Evolutionary conservation across 345 rosid genomes (phyloP), one percentile per base, ranked within the genome.

Genomic region (Mercurialis annua): DNA sequence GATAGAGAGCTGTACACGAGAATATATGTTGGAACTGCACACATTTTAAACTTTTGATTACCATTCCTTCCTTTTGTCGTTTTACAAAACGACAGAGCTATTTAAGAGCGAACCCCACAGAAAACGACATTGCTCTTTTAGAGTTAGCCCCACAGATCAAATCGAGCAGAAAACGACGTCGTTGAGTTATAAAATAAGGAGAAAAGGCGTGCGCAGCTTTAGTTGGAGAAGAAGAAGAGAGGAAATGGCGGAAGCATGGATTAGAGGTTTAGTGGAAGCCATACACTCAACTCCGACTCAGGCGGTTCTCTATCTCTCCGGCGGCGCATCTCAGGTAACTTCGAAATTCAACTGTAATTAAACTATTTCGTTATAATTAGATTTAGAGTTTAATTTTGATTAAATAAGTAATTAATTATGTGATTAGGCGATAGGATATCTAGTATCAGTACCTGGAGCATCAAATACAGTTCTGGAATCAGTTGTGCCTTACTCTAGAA

Each of bases 361-460:
- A 6, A 63, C 17, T 20, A 62, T 23, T 53, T 53, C 11, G 1
- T 26, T 11, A 10, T 48, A 2, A 11, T 63, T 0, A 47, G 48
- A 6, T 5, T 34, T 7, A 33, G 2, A 38, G 4, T 31, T 57
- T 1, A 57, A 10, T 21, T n/a, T n/a, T 23, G 21, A 48, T 18
- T 42, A 21, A n/a, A 26, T 61, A n/a, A n/a, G n/a, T 23, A 42
- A 49, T 38, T 16, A 6, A 50, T 27, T 50, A 10, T 18, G n/a
- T n/a, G 27, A 40, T 26, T 80, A 90, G 97, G 90, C 87, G 33
- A 64, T 91, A 43, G 95, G 96, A 17, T 81, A 84, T 87, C 77
- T 94, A 78, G 78, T 83, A 76, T 80, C 99, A 0, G 86, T 94
- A 3, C 95, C 99, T 6, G 97, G 99, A 80, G 95, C 99, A 67